Evolutionary conservation across 179 eudicot genomes (phyloP), one percentile per base, ranked within the genome.

Genomic region (Actinidia arguta): DNA sequence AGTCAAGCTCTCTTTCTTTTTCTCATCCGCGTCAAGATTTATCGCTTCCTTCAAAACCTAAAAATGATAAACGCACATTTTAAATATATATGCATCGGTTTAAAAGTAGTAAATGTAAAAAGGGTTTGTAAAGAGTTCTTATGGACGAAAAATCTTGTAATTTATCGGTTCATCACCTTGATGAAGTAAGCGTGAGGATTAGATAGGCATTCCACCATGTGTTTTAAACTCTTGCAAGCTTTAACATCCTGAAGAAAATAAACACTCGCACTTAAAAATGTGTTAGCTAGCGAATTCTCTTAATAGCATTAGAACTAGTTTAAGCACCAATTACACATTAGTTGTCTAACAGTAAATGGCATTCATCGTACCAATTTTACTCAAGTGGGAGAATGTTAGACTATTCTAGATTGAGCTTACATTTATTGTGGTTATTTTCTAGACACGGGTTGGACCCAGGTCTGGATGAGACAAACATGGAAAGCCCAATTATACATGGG

Each of bases 21-120:
- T 82, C 77, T 92, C 98, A 42, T 90, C 89, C 8, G 91, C 94
- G 11, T 80, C 86, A 47, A 36, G 79, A 25, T 75, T 82, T 79
- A 95, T 36, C 20, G 98, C 88, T 11, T 83, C 91, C 42, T 89
- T 86, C 83, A 95, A 78, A 67, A 87, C 90, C 98, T 95, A 83
- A 27, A 64, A 4, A 16, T 3, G 50, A 62, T 46, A 50, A 47
- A 73, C 52, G 16, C 0, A 25, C n/a, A 3, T 25, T 47, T 78
- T 24, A 31, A 10, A 31, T 17, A 39, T 27, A 52, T 8, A 11
- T 17, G 25, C 8, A 42, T 8, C 0, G 51, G 74, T 69, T 20
- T 20, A 18, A 1, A n/a, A n/a, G 5, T 13, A 25, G 31, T 1
- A 36, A 14, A 11, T 9, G 25, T 8, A n/a, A 20, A 44, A 42